Base-by-base conservation (phyloP, 805 yeast species). In the Hanseniaspora occidentalis region DNA sequence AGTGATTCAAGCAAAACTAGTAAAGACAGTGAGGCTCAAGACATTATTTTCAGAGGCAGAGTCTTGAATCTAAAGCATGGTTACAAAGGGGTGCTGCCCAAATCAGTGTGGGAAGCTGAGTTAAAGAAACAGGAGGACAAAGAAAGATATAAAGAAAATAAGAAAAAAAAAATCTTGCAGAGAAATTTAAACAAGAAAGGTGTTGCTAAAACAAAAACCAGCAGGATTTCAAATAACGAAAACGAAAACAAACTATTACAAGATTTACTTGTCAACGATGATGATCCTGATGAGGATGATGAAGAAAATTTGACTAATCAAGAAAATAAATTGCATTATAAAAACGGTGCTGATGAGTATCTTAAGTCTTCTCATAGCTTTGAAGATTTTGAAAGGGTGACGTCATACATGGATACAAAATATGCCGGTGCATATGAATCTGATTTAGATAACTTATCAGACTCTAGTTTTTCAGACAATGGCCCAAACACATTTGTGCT, bases 11-110 rank as follows among this genome's bases (percentile, higher is more conserved):
- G n/a, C n/a, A n/a, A n/a, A n/a, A n/a, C 14, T 18, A 29, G 33
- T 29, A 18, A 29, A 5, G 33, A 6, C 8, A 5, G 39, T 42
- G 11, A 19, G 31, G 38, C 40, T 13, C 37, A 37, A n/a, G 21
- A 27, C 13, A 40, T 51, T 3, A 16, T 43, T 13, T 57, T 53
- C 26, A 49, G 63, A 48, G 63, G 63, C 7, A 46, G 48, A 31
- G 42, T 43, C 14, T 26, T 57, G 2, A 52, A 49, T 36, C 35
- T 58, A 17, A 52, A 47, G 36, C 53, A 50, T 3, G 63, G 60
- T 1, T 58, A 52, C 36, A 47, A 52, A 23, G 63, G 63, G 16
- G 47, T 58, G 14, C 42, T 58, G 16, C 63, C 63, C 3, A 50
- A 47, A 33, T 41, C 48, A 37, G 56, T 54, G 3, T 58, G 63